Percentiles rank a stretch among this genome's conserved stretches.
Evolutionary conservation across 225 moss, liverwort and hornwort genomes (phyloP).

Genomic region (Sphagnum tenellum): DNA sequence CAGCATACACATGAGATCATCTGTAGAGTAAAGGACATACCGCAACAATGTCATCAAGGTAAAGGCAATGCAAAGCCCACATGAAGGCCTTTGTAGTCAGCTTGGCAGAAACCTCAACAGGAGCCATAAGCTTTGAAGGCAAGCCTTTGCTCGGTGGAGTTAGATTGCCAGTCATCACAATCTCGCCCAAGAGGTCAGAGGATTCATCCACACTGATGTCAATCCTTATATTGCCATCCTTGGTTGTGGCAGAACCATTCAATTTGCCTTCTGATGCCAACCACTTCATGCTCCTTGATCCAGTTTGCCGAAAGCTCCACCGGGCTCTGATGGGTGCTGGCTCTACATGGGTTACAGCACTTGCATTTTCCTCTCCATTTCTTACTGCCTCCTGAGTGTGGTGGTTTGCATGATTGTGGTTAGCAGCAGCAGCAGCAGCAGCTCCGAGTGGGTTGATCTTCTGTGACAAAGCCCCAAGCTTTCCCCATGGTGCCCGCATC

Average conservation of each 20-base stretch:
- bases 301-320: conserved; percentile 31
- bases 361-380: conserved; percentile 11
- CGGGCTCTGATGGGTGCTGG: conserved; percentile 25
- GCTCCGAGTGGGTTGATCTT: conserved; percentile 68
- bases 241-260: conserved; percentile 9
- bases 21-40: conserved; percentile 12
- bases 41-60: conserved; percentile 58
- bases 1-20: too few relatives aligned
- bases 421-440: too few relatives aligned
- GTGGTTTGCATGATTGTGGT: conserved; percentile 14
- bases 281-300: conserved; percentile 13
- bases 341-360: conserved; percentile 13
- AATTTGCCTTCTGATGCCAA: conserved; percentile 16
- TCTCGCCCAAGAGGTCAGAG: conserved; percentile 53
- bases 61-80: conserved; percentile 54
- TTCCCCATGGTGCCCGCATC: conserved; percentile 69
- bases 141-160: conserved; percentile 40
- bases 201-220: conserved; percentile 54
- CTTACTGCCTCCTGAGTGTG: conserved; percentile 27
- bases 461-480: conserved; percentile 66
- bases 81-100: conserved; percentile 56
- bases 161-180: conserved; percentile 44
- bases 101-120: conserved; percentile 49
- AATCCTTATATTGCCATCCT: conserved; percentile 32
- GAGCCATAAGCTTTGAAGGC: conserved; percentile 27